Base-by-base conservation (phyloP, 2,329 filamentous ascomycete species). In the Aspergillus terreus region DNA sequence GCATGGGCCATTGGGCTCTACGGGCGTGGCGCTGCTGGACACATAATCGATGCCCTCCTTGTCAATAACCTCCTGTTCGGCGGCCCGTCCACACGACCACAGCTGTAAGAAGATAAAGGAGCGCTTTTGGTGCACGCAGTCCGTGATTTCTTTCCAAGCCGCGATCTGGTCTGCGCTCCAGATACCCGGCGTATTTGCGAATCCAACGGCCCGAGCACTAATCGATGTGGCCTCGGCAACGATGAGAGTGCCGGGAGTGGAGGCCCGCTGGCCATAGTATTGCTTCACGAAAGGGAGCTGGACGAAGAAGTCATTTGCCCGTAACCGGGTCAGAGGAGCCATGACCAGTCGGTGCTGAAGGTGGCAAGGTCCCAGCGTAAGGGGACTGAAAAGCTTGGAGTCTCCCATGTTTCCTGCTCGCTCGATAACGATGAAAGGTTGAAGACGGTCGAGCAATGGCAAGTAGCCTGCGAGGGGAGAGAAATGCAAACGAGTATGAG, bases 31-130 rank as follows among this genome's bases (percentile, higher is more conserved):
- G n/a, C 62, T 64, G n/a, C 56, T 59, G 2, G 63, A 63, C 25
- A 64, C 46, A 4, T 64, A 6, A 2, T 59, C 56, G 0, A 46
- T 49, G 14, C 57, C 57, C 3, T 55, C 49, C 2, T 57, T 43
- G 14, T 53, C 46, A 11, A 65, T 58, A 4, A 71, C 60, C 1
- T 65, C 54, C 0, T 69, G 63, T 52, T 73, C 66, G 0, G 79
- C 80, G 3, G 77, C 76, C 3, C 85, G 78, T 4, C 86, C 84
- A 5, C 82, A 71, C 0, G 77, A 78, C 76, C 82, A 87, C 0
- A 88, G 72, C 62, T 88, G 86, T 2, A 77, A 65, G 68, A 76
- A 86, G 47, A 87, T 82, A 62, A 76, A 82, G 15, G 76, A 78
- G 4, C 80, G 80, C 59, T 84, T 84, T 19, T 73, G 73, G 63